Evolutionary conservation across 257 asterid genomes (phyloP).

Genomic region (Nyctanthes arbortristis): DNA sequence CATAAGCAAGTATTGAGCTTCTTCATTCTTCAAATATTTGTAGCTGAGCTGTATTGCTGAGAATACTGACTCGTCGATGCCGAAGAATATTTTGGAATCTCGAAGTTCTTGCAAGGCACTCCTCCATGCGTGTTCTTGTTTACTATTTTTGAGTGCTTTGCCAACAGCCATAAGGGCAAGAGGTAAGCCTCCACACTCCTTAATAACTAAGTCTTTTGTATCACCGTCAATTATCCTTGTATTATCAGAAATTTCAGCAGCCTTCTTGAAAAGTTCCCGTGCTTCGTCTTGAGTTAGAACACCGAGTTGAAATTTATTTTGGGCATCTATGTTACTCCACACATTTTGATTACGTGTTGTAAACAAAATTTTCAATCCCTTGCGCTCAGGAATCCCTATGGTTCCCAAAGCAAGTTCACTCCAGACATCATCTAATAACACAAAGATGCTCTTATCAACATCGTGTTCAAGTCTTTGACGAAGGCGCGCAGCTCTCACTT

Average conservation of each 20-base stretch:
- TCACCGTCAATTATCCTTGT: not conserved
- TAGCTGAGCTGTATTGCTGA: constrained; percentile 21
- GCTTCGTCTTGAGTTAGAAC: constrained; percentile 27
- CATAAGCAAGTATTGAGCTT: constrained; percentile 15
- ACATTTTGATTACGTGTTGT: not conserved
- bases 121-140: constrained; percentile 15
- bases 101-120: constrained; percentile 13
- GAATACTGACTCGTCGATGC: constrained; percentile 12
- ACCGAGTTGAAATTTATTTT: not conserved
- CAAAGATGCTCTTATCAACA: not conserved
- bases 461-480: constrained; percentile 18
- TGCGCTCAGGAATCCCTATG: not conserved
- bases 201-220: constrained; percentile 20
- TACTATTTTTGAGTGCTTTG: constrained; percentile 12
- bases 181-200: constrained; percentile 29
- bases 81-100: not conserved
- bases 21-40: constrained; percentile 15
- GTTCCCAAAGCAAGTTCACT: not conserved
- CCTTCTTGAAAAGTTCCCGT: constrained; percentile 26
- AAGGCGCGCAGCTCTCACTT: constrained; percentile 23
- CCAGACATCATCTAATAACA: not conserved
- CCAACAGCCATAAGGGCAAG: constrained; percentile 33
- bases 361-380: not conserved
- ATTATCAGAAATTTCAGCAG: constrained; percentile 12
- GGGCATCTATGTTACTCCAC: not conserved